Conservation (phyloP, 352 stramenopile species). For the Vaucheria bursata region DNA sequence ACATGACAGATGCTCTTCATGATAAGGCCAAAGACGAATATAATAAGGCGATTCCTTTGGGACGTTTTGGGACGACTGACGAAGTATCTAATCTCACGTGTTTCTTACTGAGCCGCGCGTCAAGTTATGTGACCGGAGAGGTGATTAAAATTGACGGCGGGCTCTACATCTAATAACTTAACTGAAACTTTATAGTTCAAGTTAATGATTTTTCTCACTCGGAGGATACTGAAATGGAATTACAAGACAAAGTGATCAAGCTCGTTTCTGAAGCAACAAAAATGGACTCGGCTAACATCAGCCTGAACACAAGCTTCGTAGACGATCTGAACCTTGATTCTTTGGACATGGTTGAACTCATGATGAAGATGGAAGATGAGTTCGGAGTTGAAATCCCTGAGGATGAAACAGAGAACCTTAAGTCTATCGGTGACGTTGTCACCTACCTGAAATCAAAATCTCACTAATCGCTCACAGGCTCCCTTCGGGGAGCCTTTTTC, state of each 20-base stretch:
- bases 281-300: too few species aligned
- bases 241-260: too few species aligned
- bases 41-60: slow-evolving; percentile 57
- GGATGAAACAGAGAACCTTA: not conserved
- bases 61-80: slow-evolving; percentile 60
- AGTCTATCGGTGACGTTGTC: too few species aligned
- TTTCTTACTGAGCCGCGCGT: slow-evolving; percentile 64
- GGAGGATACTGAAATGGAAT: too few species aligned
- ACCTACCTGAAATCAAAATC: too few species aligned
- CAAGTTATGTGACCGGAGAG: slow-evolving; percentile 69
- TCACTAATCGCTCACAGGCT: too few species aligned
- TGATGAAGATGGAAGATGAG: not conserved
- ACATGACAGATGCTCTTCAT: slow-evolving; percentile 60
- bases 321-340: too few species aligned
- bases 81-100: slow-evolving; percentile 48
- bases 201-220: too few species aligned
- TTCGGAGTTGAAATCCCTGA: not conserved
- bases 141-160: slow-evolving; percentile 69
- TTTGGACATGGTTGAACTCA: not conserved
- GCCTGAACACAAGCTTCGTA: too few species aligned
- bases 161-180: slow-evolving; percentile 67
- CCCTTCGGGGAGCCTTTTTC: too few species aligned
- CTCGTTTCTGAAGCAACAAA: too few species aligned
- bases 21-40: slow-evolving; percentile 35
- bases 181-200: too few species aligned